These are phyloP conservation scores for Harrya chromipes DNA, from an alignment of 768 basidiomycete genomes.

Conservation along the genomic window DNA sequence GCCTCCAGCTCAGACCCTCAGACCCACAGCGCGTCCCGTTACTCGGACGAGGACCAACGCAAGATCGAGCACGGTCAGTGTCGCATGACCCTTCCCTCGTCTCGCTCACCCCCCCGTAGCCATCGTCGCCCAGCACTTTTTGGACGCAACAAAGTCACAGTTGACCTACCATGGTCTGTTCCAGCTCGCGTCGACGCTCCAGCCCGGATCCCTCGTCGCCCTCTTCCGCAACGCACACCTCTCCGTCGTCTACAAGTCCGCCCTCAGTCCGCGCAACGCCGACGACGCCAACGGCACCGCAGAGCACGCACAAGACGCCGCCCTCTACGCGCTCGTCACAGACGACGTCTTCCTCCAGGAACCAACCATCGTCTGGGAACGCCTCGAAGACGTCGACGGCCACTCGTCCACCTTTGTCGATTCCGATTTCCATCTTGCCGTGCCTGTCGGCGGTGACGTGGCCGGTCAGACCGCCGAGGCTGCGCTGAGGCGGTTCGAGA, in stretches of 20 bases:
- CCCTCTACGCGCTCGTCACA: constrained; percentile 80
- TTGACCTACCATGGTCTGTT: constrained; percentile 88
- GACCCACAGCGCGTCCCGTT: no score
- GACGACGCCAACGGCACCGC: neutral
- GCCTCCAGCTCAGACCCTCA: no score
- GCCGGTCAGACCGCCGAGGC: constrained; percentile 70
- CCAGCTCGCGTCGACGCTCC: constrained; percentile 53
- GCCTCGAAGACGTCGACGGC: constrained; percentile 85
- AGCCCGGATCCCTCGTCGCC: constrained; percentile 65
- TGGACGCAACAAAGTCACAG: constrained; percentile 74
- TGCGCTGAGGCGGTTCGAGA: constrained; percentile 49
- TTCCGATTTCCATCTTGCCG: constrained; percentile 57
- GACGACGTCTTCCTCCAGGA: constrained; percentile 80
- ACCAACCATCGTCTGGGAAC: constrained; percentile 85
- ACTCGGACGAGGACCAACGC: constrained; percentile 50
- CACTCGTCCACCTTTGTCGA: constrained; percentile 76
- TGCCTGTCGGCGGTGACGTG: constrained; percentile 77
- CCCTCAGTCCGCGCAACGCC: neutral
- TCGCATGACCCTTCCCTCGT: neutral
- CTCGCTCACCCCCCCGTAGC: constrained; percentile 40
- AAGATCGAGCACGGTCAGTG: constrained; percentile 71
- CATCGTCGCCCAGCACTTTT: constrained; percentile 60
- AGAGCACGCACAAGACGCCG: constrained; percentile 29
- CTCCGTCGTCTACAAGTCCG: constrained; percentile 74
- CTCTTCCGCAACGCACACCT: constrained; percentile 91